phyloP scores from a whole-genome alignment of 108 stramenopile genomes.

The Skeletonema marinoi region DNA sequence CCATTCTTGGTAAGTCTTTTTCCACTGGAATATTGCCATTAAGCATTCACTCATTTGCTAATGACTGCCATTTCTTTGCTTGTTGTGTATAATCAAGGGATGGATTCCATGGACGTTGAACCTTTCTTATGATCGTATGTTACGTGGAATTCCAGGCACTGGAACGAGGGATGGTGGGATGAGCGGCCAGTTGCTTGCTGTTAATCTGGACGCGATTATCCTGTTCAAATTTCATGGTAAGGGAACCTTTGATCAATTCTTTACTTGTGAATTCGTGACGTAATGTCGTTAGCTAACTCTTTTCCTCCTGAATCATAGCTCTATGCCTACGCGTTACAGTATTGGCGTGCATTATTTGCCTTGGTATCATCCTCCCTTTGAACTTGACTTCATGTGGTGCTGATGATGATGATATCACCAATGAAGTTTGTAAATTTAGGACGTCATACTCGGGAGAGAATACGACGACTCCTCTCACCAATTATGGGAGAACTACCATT shows the following conservation, averaged over 20 bases:
- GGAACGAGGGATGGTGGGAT: conserved; percentile 77
- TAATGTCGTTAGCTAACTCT: neutral
- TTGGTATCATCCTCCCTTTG: conserved; percentile 68
- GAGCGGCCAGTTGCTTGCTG: conserved; percentile 64
- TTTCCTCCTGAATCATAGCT: conserved; percentile 3
- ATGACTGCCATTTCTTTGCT: neutral
- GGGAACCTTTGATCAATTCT: neutral
- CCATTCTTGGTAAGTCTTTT: conserved; percentile 39
- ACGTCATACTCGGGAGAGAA: neutral
- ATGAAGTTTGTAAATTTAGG: neutral
- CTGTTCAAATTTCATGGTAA: conserved; percentile 80
- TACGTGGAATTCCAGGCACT: conserved; percentile 80
- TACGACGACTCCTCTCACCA: conserved; percentile 51
- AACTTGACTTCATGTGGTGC: conserved; percentile 58
- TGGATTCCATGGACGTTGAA: conserved; percentile 74
- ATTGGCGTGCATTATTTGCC: conserved; percentile 58
- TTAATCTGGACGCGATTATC: conserved; percentile 86
- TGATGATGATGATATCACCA: neutral
- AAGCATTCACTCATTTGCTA: neutral
- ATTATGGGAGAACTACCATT: conserved; percentile 77
- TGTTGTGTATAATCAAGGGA: conserved; percentile 21
- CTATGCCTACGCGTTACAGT: conserved; percentile 64
- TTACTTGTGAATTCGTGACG: neutral
- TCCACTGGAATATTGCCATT: too few species aligned
- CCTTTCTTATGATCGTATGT: conserved; percentile 68